Conservation (phyloP, 148 eudicot species). For the Simmondsia chinensis region DNA sequence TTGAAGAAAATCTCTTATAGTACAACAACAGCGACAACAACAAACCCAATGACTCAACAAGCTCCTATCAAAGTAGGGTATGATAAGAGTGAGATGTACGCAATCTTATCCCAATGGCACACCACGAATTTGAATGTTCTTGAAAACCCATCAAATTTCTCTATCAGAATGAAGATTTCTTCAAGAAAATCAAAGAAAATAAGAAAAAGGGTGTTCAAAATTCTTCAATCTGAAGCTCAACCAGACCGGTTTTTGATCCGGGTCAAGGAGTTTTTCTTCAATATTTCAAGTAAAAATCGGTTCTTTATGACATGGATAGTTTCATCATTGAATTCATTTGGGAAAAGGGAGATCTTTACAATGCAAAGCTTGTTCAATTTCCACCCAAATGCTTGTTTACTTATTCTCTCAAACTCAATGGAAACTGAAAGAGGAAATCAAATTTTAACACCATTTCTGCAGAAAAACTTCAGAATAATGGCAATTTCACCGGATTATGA, state of each 20-base stretch:
- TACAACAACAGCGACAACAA: too few relatives aligned
- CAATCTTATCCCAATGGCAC: too few relatives aligned
- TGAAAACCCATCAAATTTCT: too few relatives aligned
- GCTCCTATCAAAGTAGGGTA: too few relatives aligned
- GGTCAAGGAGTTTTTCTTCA: constrained; percentile 35
- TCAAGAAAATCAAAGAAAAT: too few relatives aligned
- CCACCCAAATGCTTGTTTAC: constrained; percentile 56
- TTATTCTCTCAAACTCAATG: constrained; percentile 57
- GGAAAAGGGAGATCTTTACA: constrained; percentile 41
- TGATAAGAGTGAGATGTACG: too few relatives aligned
- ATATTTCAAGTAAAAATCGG: constrained; percentile 32
- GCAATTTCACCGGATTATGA: constrained; percentile 59
- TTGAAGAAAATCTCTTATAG: too few relatives aligned
- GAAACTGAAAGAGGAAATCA: constrained; percentile 35
- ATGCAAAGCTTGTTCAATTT: constrained; percentile 63
- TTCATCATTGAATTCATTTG: constrained; percentile 46
- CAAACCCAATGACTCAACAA: too few relatives aligned
- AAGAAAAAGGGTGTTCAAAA: constrained; percentile 1
- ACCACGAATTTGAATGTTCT: too few relatives aligned
- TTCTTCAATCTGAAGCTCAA: constrained; percentile 8
- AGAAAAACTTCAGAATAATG: constrained; percentile 30
- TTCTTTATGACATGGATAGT: constrained; percentile 96
- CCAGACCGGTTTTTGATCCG: constrained; percentile 22
- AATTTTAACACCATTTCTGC: constrained; percentile 42
- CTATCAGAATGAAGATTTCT: too few relatives aligned